Evolutionary conservation across 2,329 filamentous ascomycete species (phyloP), one percentile per base, ranked within the genome.

Genomic region (Anthostomella pinea): DNA sequence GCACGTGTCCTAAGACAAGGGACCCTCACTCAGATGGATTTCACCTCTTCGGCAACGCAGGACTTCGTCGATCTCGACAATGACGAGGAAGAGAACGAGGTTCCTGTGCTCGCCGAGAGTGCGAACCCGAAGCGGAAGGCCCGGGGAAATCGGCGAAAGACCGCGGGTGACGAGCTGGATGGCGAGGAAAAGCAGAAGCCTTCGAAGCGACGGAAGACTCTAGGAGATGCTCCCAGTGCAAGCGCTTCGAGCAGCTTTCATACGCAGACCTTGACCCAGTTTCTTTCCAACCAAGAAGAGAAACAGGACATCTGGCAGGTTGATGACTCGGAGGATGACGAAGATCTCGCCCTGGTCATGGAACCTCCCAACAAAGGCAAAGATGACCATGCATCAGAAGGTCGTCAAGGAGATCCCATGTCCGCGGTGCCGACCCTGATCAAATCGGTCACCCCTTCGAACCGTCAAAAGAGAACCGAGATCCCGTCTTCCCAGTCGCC

Each of bases 241-340:
- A 45, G 30, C 16, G 36, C 39, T 11, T 52, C 55, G 13, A 56
- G 51, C 35, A 60, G 48, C 41, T 57, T 57, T 33, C 57, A 60
- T 21, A 61, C 58, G 2, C 58, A 60, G 38, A 61, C 58, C 4
- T 34, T 58, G 15, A 58, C 56, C 6, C 56, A 58, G 31, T 33
- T 56, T 1, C 31, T 55, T 8, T 42, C 54, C 11, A 41, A 27
- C 8, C 39, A 41, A 18, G 41, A 46, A 4, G 40, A 48, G 11
- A 31, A 47, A 2, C 34, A 46, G 7, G 43, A 51, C 4, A 19
- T 30, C 23, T 53, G 48, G 56, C 37, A 47, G 17, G 49, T 58
- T 17, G 41, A 45, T 26, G 55, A 55, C 27, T 58, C 54, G 6
- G 45, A 57, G 26, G 53, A 45, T 17, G 55, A 58, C 9, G 49